These are phyloP conservation scores for Trichophyton rubrum DNA, from an alignment of 2,329 filamentous ascomycete species.

Conservation along the genomic window DNA sequence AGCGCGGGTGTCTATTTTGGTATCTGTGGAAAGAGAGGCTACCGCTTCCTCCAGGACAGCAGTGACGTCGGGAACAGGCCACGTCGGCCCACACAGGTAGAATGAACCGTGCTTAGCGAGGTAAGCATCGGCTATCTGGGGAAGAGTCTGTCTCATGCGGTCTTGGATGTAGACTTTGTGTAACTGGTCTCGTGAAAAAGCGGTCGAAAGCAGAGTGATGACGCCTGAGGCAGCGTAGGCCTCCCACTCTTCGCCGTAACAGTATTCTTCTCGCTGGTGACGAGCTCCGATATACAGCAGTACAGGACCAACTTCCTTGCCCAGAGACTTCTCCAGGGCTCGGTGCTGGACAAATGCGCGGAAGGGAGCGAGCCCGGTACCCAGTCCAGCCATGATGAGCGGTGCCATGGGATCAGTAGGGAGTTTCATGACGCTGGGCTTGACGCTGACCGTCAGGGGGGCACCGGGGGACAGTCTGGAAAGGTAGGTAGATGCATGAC, in stretches of 20 bases:
- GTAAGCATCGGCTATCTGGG: slow-evolving; percentile 74
- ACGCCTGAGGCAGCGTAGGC: slow-evolving; percentile 92
- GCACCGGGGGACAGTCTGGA: slow-evolving; percentile 61
- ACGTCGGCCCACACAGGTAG: slow-evolving; percentile 95
- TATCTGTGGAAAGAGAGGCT: slow-evolving; percentile 48
- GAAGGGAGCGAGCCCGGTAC: slow-evolving; percentile 96
- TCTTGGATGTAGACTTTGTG: slow-evolving; percentile 99
- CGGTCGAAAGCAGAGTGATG: slow-evolving; percentile 82
- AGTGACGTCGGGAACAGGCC: slow-evolving; percentile 95
- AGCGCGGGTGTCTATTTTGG: slow-evolving; percentile 74
- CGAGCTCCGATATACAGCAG: slow-evolving; percentile 93
- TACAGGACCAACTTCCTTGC: slow-evolving; percentile 85
- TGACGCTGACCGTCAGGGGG: slow-evolving; percentile 84
- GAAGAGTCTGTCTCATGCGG: slow-evolving; percentile 79
- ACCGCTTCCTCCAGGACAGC: slow-evolving; percentile 90
- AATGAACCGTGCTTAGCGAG: slow-evolving; percentile 80
- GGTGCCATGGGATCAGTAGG: slow-evolving; percentile 70
- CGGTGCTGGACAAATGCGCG: slow-evolving; percentile 97
- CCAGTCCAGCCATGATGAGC: slow-evolving; percentile 98
- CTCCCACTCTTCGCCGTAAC: slow-evolving; percentile 98
- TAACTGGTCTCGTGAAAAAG: slow-evolving; percentile 92
- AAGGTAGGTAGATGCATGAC: slow-evolving; percentile 86
- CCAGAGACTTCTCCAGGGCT: slow-evolving; percentile 93
- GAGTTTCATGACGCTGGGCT: slow-evolving; percentile 99
- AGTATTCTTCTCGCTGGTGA: slow-evolving; percentile 95